Base-by-base conservation (phyloP, 352 stramenopile genomes). In the Phytophthora brassicae region DNA sequence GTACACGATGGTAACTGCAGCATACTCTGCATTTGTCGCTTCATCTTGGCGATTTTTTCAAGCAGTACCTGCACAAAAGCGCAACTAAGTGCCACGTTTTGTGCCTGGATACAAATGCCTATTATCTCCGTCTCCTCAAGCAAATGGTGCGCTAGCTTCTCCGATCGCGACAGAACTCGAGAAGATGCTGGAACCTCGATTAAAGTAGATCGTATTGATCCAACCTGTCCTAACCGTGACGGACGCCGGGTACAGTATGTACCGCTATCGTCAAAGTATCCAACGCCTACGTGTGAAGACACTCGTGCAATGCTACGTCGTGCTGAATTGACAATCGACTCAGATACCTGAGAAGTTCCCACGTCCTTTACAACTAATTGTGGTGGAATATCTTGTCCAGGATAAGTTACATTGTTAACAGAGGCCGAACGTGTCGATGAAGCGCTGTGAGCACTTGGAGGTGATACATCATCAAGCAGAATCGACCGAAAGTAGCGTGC, bases 71-170 rank as follows among this genome's bases (percentile, higher is more conserved):
- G 81, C 0, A 86, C 81, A 49, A 92, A 85, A 4, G 78, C 79
- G 14, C 81, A 74, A 16, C 71, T 77, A 12, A 90, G 36, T 1
- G 83, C 71, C 7, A 79, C 64, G 24, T 85, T 90, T 45, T 84
- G 83, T 14, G 83, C 76, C 52, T 92, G 76, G 14, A 92, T 71
- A 45, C 72, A 88, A 8, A 72, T 72, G 8, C 79, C 74, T n/a
- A 90, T 61, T 16, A 88, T 68, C 39, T 92, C 82, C 3, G 70
- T 88, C 36, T 92, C 82, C 72, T 92, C 82, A 0, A 92, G 71
- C 45, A 92, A 70, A 56, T 89, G 78, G 33, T 92, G 83, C 3
- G 75, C 57, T 3, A 92, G 65, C 47, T 87, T 90, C 17, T 89
- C 81, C 49, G 88, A 90, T 4, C 66, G 69, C 12, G 80, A 92